These are phyloP conservation scores for Dichotomopilus funicola DNA, from an alignment of 2,329 filamentous ascomycete genomes.

Conservation along the genomic window DNA sequence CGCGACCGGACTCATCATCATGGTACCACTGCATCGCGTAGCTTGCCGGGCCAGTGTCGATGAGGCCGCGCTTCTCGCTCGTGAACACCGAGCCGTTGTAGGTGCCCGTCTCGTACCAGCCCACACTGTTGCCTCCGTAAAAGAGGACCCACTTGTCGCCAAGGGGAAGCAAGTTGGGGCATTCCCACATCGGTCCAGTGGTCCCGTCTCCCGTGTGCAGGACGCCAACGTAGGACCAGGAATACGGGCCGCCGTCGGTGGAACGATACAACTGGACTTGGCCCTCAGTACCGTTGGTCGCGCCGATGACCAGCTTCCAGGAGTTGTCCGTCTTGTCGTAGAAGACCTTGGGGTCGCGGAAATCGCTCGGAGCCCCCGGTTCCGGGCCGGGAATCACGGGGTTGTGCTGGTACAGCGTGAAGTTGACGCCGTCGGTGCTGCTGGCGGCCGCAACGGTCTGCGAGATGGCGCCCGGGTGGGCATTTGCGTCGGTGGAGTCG, in stretches of 20 bases:
- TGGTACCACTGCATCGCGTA: conserved; percentile 30
- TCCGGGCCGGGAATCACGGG: conserved; percentile 20
- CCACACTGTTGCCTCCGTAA: conserved; percentile 21
- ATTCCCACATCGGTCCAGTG: conserved; percentile 25
- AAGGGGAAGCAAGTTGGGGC: conserved; percentile 25
- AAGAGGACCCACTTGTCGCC: conserved; percentile 27
- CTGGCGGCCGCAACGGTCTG: conserved; percentile 21
- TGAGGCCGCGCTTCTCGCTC: conserved; percentile 23
- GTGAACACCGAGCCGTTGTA: conserved; percentile 22
- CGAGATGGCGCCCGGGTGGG: conserved; percentile 22
- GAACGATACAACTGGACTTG: conserved; percentile 22
- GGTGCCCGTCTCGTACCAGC: conserved; percentile 23
- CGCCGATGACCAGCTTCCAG: conserved; percentile 24
- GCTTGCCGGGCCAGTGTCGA: conserved; percentile 25
- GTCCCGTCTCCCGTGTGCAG: conserved; percentile 24
- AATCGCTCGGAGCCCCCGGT: conserved; percentile 16
- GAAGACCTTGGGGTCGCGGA: conserved; percentile 26
- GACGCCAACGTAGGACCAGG: conserved; percentile 22
- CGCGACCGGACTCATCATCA: conserved; percentile 24
- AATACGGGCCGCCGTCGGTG: conserved; percentile 6
- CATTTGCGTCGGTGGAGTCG: conserved; percentile 19
- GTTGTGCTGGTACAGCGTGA: conserved; percentile 16
- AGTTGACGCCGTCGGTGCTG: conserved; percentile 21
- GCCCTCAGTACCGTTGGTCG: conserved; percentile 16
- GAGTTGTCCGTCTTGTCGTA: conserved; percentile 21